Evolutionary conservation across 352 stramenopile genomes (phyloP), one percentile per base, ranked within the genome.

Genomic region (Phytopythium helicoides): DNA sequence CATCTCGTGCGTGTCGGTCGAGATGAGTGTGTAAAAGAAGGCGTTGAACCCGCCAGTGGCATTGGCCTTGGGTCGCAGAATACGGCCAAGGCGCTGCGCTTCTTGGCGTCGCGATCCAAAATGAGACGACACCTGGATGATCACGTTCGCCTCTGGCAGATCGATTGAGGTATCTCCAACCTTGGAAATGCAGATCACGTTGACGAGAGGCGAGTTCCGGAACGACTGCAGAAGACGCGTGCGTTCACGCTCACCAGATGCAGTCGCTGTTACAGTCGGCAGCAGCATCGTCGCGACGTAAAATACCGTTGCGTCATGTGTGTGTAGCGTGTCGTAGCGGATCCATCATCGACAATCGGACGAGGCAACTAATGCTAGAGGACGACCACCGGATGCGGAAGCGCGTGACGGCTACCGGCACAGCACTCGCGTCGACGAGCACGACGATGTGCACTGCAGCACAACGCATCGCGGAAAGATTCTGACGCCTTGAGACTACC

Each of bases 1-100:
- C 97, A 99, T 99, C 62, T 99, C 98, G 62, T 97, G 89, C 42
- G 97, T 99, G 71, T 99, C 97, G 9, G 94, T 98, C 48, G 95
- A 98, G 42, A 99, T 97, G 22, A 99, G 81, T 28, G 98, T 99
- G 81, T 99, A 99, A 67, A 99, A 99, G 78, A 99, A 99, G 6
- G 97, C 97, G 66, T 99, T 99, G 71, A 98, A 99, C 34, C 96
- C 97, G 47, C 97, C 94, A 2, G 93, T 98, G 40, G 94, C 82
- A 34, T 94, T 95, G 22, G 87, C 82, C 72, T 99, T 99, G 14
- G 97, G 97, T 19, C 98, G 91, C 48, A 99, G 71, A 78, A 99
- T 99, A 44, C 98, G 90, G 16, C 98, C 98, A 12, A 99, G 79
- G 23, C 97, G 90, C 69, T 99, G 98, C 7, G 98, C 98, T 67